A percentile compares a stretch with the other conserved stretches of the same genome.
Evolutionary conservation across 352 stramenopile species (phyloP).

Genomic region (Phytophthora meadii): DNA sequence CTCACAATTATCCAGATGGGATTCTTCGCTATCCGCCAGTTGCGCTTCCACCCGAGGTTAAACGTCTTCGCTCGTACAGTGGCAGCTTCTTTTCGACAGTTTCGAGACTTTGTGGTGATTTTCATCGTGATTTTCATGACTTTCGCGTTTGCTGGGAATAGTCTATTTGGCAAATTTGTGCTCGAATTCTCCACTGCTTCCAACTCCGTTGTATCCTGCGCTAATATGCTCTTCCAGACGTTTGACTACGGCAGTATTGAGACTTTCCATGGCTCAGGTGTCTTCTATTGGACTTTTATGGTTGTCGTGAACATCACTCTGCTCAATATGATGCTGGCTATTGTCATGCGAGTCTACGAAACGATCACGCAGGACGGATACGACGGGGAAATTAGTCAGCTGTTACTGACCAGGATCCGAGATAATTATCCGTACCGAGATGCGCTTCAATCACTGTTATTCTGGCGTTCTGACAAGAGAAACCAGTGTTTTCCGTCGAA

Average conservation of each 20-base stretch:
- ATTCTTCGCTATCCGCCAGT: not conserved
- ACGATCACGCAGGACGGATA: not conserved
- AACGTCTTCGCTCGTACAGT: not conserved
- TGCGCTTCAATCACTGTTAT: too few species aligned
- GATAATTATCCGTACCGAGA: too few species aligned
- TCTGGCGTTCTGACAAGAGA: too few species aligned
- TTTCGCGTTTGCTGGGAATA: not conserved
- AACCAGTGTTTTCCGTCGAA: too few species aligned
- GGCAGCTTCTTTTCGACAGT: not conserved
- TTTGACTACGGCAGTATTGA: not conserved
- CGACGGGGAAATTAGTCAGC: not conserved
- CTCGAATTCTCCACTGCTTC: not conserved
- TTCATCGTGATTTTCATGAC: not conserved
- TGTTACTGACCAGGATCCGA: too few species aligned
- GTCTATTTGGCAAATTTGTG: not conserved
- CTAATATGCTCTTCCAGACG: not conserved
- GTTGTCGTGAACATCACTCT: not conserved
- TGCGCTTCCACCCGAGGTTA: not conserved
- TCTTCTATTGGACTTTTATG: not conserved
- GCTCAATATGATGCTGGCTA: not conserved
- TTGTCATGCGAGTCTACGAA: not conserved
- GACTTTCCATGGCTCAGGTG: not conserved
- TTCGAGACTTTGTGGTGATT: not conserved
- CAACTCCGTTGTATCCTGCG: not conserved
- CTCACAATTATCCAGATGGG: not conserved